These are phyloP conservation scores for Kuraishia piskuri DNA, from an alignment of 805 yeast genomes.

Conservation along the genomic window DNA sequence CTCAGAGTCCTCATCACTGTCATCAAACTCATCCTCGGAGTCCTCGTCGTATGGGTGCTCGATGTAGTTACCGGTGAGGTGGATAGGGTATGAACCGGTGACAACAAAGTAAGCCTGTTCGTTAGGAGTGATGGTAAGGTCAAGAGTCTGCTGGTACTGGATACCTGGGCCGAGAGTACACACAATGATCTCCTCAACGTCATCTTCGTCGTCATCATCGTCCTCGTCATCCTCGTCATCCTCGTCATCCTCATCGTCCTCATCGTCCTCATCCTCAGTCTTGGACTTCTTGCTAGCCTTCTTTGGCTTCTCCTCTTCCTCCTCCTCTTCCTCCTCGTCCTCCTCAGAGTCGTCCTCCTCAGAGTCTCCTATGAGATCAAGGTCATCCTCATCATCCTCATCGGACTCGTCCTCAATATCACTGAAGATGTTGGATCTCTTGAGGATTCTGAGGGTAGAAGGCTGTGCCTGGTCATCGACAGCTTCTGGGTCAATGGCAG, in stretches of 20 bases:
- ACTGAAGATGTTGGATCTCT: constrained; percentile 42
- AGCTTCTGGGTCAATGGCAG: constrained; percentile 89
- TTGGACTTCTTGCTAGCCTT: constrained; percentile 18
- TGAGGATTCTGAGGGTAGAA: constrained; percentile 82
- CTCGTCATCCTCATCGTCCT: constrained; percentile 39
- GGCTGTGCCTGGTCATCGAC: constrained; percentile 77
- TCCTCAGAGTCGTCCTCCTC: constrained; percentile 21
- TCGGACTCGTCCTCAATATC: constrained; percentile 40
- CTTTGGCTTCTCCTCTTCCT: constrained; percentile 23
- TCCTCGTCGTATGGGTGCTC: constrained; percentile 88
- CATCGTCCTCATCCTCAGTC: constrained; percentile 25
- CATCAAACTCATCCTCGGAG: constrained; percentile 40
- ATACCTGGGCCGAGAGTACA: constrained; percentile 85
- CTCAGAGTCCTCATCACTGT: constrained; percentile 35
- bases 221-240: constrained; percentile 49
- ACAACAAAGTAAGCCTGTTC: constrained; percentile 93
- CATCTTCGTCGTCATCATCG: constrained; percentile 60
- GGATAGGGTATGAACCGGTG: constrained; percentile 91
- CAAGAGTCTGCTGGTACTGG: constrained; percentile 84
- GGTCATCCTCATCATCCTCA: constrained; percentile 35
- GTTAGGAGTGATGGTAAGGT: constrained; percentile 82
- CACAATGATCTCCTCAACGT: constrained; percentile 73
- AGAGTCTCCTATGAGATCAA: constrained; percentile 30
- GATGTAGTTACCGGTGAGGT: constrained; percentile 90
- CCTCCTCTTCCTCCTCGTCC: constrained; percentile 21